Percentiles rank a stretch among this genome's conserved stretches.
Evolutionary conservation across 768 basidiomycete genomes (phyloP).

Genomic region (Trichaptum fuscoviolaceum): DNA sequence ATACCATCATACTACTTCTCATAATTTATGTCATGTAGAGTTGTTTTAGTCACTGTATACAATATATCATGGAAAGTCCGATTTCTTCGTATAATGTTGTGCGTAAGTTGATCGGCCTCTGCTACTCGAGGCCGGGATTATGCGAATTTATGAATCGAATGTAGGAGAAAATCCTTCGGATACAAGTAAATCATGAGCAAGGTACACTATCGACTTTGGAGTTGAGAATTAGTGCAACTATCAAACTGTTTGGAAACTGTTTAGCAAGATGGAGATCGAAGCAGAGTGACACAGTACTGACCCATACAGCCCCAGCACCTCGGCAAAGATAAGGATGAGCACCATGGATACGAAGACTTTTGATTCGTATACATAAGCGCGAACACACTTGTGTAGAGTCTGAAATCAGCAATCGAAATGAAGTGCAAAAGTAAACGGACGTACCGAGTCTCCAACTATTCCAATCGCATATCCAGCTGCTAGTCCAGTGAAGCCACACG

Average conservation of each 20-base stretch:
- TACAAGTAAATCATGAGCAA: constrained; percentile 5
- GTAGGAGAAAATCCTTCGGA: not conserved
- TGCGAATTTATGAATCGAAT: not conserved
- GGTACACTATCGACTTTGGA: constrained; percentile 44
- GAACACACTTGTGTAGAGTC: constrained; percentile 57
- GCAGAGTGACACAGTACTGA: constrained; percentile 28
- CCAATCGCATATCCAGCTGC: constrained; percentile 96
- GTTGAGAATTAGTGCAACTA: constrained; percentile 92
- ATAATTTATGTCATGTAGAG: constrained; percentile 2
- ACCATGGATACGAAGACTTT: constrained; percentile 95
- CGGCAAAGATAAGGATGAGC: constrained; percentile 88
- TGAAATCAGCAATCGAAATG: constrained; percentile 1
- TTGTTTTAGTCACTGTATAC: not conserved
- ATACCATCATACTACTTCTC: not conserved
- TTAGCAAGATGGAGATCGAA: not conserved
- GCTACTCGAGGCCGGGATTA: not conserved
- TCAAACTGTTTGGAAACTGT: constrained; percentile 41
- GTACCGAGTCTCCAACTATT: constrained; percentile 85
- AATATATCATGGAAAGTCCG: not conserved
- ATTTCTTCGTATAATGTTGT: too few relatives aligned
- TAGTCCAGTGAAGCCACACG: constrained; percentile 87
- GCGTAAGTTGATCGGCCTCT: not conserved
- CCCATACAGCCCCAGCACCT: constrained; percentile 89
- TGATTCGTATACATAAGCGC: constrained; percentile 87
- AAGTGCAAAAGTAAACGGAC: constrained; percentile 25